phyloP scores from a whole-genome alignment of 805 yeast genomes.

The Candida peoriensis region DNA sequence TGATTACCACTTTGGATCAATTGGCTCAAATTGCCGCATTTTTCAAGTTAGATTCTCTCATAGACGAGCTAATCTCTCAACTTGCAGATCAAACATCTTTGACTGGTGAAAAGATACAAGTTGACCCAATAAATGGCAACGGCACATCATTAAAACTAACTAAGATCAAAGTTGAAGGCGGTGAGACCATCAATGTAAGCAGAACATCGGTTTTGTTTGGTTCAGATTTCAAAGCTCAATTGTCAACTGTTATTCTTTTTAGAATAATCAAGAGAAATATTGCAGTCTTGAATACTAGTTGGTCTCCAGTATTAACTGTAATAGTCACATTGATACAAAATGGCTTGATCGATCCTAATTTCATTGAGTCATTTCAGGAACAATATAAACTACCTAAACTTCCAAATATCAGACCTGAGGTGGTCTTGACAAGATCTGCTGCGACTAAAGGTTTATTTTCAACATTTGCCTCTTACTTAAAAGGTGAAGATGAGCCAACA shows the following conservation, averaged over 20 bases:
- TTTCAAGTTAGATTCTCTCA: slow-evolving; percentile 49
- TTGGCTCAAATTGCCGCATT: slow-evolving; percentile 71
- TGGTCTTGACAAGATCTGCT: slow-evolving; percentile 55
- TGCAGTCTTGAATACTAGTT: slow-evolving; percentile 38
- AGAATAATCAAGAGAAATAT: slow-evolving; percentile 61
- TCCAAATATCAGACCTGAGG: slow-evolving; percentile 61
- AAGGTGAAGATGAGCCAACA: slow-evolving; percentile 94
- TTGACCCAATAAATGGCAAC: slow-evolving; percentile 3
- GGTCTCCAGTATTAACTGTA: slow-evolving; percentile 58
- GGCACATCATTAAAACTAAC: slow-evolving; percentile 16
- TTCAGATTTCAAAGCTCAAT: slow-evolving; percentile 84
- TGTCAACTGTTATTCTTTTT: slow-evolving; percentile 82
- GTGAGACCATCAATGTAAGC: slow-evolving; percentile 58
- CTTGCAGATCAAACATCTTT: slow-evolving; percentile 69
- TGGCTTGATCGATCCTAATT: slow-evolving; percentile 62
- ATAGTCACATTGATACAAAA: slow-evolving; percentile 65
- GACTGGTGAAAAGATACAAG: slow-evolving; percentile 29
- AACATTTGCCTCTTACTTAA: slow-evolving; percentile 86
- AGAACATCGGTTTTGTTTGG: slow-evolving; percentile 83
- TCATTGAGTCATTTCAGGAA: slow-evolving; percentile 61
- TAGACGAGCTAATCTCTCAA: slow-evolving; percentile 62
- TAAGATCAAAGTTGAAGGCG: slow-evolving; percentile 22
- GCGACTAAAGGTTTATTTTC: slow-evolving; percentile 80
- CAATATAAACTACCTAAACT: slow-evolving; percentile 47
- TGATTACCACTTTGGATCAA: slow-evolving; percentile 84